Evolutionary conservation across 805 yeast genomes (phyloP), one percentile per base, ranked within the genome.

Genomic region (Nakazawaea holstii): DNA sequence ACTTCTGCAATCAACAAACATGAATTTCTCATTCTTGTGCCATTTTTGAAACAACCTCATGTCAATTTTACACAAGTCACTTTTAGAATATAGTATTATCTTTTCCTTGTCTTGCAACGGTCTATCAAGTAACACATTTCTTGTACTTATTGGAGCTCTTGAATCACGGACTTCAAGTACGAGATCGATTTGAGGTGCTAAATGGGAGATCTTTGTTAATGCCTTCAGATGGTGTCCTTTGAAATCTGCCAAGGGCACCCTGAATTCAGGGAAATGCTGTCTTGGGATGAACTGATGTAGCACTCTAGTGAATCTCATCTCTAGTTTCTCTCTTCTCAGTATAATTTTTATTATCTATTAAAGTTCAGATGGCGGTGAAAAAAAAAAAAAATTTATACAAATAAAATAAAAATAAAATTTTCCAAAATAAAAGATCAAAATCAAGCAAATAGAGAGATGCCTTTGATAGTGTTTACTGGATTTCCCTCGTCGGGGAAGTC

Each of bases 211-310:
- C 51, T 68, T 74, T 41, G 79, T 75, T 28, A 92, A 68, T 0
- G 97, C 96, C 51, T 80, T 82, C 51, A 80, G 79, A 57, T 92
- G 98, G 60, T 91, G 97, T 10, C 97, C 97, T 56, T 88, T 88
- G 66, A 89, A 89, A 61, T 87, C 90, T 1, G 94, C 80, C 17
- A 84, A 65, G 1, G 81, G 72, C 11, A 90, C 76, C 43, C 79
- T 78, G 60, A 85, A 85, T 11, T 74, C 72, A 1, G 97, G 96
- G 56, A 91, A 91, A n/a, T 64, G 60, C 32, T 68, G 58, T 43
- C 97, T 66, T 1, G 97, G 96, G 11, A 74, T 60, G 59, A 89
- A 89, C 20, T 46, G 51, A 8, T 35, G 15, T 7, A 46, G 27
- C 3, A 38, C 14, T 26, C 13, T 26, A 4, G 48, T 31, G 13